These are phyloP conservation scores for Populus euphratica DNA, from an alignment of 345 rosid species.

Conservation along the genomic window DNA sequence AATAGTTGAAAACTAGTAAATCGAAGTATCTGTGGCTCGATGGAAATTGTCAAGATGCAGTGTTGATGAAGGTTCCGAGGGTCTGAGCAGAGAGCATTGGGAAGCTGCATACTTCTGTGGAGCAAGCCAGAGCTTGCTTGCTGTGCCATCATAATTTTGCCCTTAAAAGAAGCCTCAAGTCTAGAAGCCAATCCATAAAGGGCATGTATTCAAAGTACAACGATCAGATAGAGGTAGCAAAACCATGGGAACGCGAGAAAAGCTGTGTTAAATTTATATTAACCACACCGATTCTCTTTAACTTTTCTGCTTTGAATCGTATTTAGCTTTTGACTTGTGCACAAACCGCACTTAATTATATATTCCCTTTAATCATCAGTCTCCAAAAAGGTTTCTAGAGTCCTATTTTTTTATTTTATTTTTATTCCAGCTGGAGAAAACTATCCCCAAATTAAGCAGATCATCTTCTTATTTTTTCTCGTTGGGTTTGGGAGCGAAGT, in stretches of 20 bases:
- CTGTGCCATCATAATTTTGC: not conserved
- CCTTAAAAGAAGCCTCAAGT: not conserved
- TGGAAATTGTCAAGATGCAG: too few relatives aligned
- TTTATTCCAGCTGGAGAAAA: not conserved
- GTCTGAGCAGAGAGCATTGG: too few relatives aligned
- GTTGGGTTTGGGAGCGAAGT: not conserved
- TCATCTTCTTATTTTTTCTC: not conserved
- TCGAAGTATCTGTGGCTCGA: too few relatives aligned
- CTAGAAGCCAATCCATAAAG: not conserved
- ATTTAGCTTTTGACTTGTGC: constrained; percentile 14
- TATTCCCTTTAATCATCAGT: constrained; percentile 1
- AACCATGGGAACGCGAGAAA: constrained; percentile 3
- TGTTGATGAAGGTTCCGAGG: too few relatives aligned
- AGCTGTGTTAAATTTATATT: not conserved
- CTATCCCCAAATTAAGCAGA: not conserved
- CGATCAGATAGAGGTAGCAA: not conserved
- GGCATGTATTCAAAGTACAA: not conserved
- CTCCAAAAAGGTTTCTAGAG: constrained; percentile 1
- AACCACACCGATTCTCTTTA: not conserved
- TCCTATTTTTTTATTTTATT: not conserved
- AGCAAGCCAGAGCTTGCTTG: too few relatives aligned
- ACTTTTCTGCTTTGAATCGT: not conserved
- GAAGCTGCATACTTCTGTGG: too few relatives aligned
- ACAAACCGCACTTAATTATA: not conserved
- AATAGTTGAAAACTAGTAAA: too few relatives aligned